These are phyloP conservation scores for Vaccinium myrtillus DNA, from an alignment of 148 eudicot species.

Conservation along the genomic window DNA sequence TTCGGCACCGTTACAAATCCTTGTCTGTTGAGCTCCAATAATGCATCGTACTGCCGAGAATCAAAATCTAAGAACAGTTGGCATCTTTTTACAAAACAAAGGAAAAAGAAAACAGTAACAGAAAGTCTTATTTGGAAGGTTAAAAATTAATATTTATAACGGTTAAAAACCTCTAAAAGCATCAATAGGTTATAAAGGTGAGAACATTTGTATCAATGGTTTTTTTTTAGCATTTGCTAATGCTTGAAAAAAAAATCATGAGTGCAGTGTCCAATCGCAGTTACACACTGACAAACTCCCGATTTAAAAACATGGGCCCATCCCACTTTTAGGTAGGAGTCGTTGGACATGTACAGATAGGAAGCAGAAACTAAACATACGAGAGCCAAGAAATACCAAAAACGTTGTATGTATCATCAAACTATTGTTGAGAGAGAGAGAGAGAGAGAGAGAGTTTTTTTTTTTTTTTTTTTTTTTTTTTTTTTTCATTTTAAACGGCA, in stretches of 20 bases:
- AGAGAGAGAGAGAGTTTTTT: neutral
- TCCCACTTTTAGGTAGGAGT: neutral
- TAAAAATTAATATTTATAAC: neutral
- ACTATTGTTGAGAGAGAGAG: neutral
- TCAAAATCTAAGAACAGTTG: slow-evolving; percentile 12
- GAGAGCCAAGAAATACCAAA: neutral
- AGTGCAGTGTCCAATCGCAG: no score
- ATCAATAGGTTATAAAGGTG: no score
- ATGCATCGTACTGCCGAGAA: slow-evolving; percentile 69
- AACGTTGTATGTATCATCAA: neutral
- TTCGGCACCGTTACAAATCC: slow-evolving; percentile 81
- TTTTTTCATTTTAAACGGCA: no score
- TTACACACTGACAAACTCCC: no score
- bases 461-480: no score
- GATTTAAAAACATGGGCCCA: no score
- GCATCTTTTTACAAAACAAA: slow-evolving; percentile 13
- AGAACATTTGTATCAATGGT: no score
- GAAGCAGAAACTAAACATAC: neutral
- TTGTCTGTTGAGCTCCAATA: slow-evolving; percentile 65
- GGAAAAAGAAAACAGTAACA: neutral
- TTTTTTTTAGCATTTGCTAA: no score
- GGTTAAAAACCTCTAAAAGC: no score
- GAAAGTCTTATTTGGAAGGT: neutral
- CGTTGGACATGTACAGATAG: neutral
- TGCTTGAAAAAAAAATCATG: no score